Conservation (phyloP, 352 stramenopile species). For the Blastocystis sp. region DNA sequence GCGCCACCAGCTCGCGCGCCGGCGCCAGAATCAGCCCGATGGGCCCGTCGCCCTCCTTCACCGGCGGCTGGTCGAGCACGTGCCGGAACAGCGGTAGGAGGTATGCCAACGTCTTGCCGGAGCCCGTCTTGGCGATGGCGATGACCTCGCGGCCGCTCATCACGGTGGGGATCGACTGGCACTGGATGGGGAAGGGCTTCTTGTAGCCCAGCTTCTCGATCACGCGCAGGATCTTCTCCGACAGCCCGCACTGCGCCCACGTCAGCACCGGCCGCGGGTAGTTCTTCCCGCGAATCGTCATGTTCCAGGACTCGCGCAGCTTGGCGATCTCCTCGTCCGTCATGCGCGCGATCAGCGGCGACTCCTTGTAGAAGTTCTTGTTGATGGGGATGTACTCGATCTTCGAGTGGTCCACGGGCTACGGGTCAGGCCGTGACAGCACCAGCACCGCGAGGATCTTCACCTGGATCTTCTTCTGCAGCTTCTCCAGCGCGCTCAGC, state of each 20-base stretch:
- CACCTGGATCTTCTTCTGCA: constrained; percentile 84
- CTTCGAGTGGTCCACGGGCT: constrained; percentile 90
- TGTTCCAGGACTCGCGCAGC: constrained; percentile 83
- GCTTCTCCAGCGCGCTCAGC: constrained; percentile 82
- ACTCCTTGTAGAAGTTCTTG: constrained; percentile 98
- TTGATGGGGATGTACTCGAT: constrained; percentile 93
- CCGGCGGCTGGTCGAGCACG: constrained; percentile 82
- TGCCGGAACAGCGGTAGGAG: constrained; percentile 88
- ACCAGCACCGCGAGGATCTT: constrained; percentile 58
- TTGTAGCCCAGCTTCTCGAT: constrained; percentile 87
- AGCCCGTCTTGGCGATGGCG: constrained; percentile 95
- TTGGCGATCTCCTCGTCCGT: constrained; percentile 76
- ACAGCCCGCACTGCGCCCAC: constrained; percentile 95
- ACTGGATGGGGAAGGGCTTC: constrained; percentile 93
- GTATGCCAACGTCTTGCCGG: constrained; percentile 78
- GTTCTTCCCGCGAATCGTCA: constrained; percentile 92
- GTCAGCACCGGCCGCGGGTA: constrained; percentile 89
- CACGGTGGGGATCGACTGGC: constrained; percentile 90
- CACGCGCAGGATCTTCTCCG: constrained; percentile 84
- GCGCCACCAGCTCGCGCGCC: constrained; percentile 92
- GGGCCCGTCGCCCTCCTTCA: constrained; percentile 88
- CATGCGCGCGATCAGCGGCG: constrained; percentile 85
- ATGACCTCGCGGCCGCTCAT: constrained; percentile 98
- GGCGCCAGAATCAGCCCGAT: constrained; percentile 96
- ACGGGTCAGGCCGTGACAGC: constrained; percentile 75